A percentile compares a stretch with the other conserved stretches of the same genome.
Evolutionary conservation across 1,284 basidiomycete genomes (phyloP).

Genomic region (Phylloporus gajari): DNA sequence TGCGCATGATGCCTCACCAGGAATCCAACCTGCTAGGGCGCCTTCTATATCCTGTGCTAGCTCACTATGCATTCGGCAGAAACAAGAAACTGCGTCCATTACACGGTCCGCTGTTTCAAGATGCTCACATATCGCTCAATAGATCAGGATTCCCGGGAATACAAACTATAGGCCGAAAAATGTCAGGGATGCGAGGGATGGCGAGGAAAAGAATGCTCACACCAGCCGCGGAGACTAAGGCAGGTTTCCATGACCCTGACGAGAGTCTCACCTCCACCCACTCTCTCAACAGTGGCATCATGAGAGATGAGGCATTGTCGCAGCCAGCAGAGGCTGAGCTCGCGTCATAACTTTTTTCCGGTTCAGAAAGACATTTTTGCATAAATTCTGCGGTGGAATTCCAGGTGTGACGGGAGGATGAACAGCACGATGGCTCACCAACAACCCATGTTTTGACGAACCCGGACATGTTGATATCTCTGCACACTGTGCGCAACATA

Average conservation of each 20-base stretch:
- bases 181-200: neutral
- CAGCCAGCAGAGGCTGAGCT: neutral
- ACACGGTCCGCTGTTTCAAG: neutral
- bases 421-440: neutral
- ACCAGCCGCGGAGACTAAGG: slow-evolving; percentile 46
- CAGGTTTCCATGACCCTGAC: slow-evolving; percentile 5
- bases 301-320: neutral
- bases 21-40: neutral
- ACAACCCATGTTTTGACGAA: too few relatives aligned
- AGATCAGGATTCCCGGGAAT: neutral
- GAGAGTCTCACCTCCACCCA: neutral
- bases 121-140: neutral
- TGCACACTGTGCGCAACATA: neutral
- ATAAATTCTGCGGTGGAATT: neutral
- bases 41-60: too few relatives aligned
- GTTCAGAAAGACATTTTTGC: slow-evolving; percentile 54
- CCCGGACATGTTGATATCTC: neutral
- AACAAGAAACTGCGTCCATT: neutral
- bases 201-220: neutral
- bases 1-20: neutral
- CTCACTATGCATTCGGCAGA: neutral
- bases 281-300: neutral
- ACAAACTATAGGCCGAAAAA: neutral
- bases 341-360: slow-evolving; percentile 27
- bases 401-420: neutral